Evolutionary conservation across 108 stramenopile species (phyloP).

Genomic region (Licmophora abbreviata): DNA sequence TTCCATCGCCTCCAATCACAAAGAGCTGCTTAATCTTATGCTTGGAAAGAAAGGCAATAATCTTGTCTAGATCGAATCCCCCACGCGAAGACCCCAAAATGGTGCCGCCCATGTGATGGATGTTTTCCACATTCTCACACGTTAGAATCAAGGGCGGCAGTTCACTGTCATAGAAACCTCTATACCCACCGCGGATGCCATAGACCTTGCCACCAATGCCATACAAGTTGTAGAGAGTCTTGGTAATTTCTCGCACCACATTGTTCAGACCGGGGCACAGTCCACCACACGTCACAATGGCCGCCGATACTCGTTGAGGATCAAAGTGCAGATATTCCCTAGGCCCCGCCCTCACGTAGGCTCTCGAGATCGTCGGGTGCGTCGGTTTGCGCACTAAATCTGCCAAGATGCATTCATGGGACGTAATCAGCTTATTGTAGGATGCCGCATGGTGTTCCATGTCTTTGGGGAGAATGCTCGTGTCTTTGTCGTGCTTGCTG

Average conservation of each 20-base stretch:
- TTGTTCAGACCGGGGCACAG: conserved; percentile 96
- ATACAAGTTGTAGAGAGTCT: conserved; percentile 68
- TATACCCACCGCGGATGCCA: conserved; percentile 89
- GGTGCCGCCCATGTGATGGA: conserved; percentile 94
- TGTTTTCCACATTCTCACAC: conserved; percentile 68
- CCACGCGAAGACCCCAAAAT: conserved; percentile 88
- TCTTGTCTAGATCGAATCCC: conserved; percentile 92
- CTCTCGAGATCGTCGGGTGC: conserved; percentile 29
- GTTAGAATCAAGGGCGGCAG: conserved; percentile 67
- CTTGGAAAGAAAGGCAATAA: conserved; percentile 55
- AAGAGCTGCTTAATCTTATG: conserved; percentile 81
- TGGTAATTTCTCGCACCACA: conserved; percentile 90
- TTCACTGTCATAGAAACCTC: conserved; percentile 74
- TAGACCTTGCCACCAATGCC: conserved; percentile 79
- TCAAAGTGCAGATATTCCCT: conserved; percentile 80
- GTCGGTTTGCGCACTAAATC: conserved; percentile 75
- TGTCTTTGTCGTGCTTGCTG: background rate
- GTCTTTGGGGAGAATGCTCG: background rate
- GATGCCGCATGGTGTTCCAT: conserved; percentile 1
- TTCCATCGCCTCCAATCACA: conserved; percentile 98
- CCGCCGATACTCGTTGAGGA: conserved; percentile 83
- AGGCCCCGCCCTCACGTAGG: conserved; percentile 87
- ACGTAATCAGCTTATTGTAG: conserved; percentile 81
- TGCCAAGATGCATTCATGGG: conserved; percentile 77
- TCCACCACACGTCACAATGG: conserved; percentile 97